A percentile compares a stretch with the other conserved stretches of the same genome.
phyloP scores from a whole-genome alignment of 495 filamentous ascomycete species.

The Hyphodiscus hymeniophilus region DNA sequence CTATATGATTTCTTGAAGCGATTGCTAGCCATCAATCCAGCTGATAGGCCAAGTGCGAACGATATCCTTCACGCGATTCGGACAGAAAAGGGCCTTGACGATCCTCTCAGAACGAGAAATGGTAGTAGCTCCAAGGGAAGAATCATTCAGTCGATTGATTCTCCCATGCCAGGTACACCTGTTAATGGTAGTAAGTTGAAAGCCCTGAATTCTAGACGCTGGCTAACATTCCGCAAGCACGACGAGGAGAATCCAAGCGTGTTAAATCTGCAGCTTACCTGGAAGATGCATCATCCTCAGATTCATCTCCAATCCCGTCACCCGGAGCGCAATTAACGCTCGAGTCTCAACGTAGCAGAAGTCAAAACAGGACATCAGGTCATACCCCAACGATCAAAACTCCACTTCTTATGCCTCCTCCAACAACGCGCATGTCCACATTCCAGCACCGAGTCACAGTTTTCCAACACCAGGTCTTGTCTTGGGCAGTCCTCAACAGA shows the following conservation, averaged over 20 bases:
- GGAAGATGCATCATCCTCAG: constrained; percentile 18
- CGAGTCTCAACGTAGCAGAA: constrained; percentile 22
- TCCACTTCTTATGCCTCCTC: constrained; percentile 54
- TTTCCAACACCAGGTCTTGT: constrained; percentile 22
- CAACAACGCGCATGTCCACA: constrained; percentile 30
- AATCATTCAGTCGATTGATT: constrained; percentile 49
- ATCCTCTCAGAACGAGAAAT: constrained; percentile 34
- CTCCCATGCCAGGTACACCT: constrained; percentile 32
- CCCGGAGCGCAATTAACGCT: constrained; percentile 23
- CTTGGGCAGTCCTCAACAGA: constrained; percentile 15
- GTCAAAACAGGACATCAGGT: constrained; percentile 23
- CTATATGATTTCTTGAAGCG: constrained; percentile 78
- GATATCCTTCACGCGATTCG: constrained; percentile 81
- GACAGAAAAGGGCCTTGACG: constrained; percentile 54
- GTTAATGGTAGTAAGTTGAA: no score
- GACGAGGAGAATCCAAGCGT: constrained; percentile 10
- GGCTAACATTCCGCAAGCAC: neutral
- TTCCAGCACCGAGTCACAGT: constrained; percentile 27
- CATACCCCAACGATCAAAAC: constrained; percentile 17
- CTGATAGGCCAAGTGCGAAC: constrained; percentile 70
- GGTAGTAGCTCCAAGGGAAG: constrained; percentile 30
- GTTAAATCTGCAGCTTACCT: constrained; percentile 21
- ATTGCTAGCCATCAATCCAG: constrained; percentile 70
- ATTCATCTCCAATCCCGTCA: constrained; percentile 21
- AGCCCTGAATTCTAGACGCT: no score